These are phyloP conservation scores for Xylariaceae sp. DNA, from an alignment of 2,329 filamentous ascomycete genomes.

Conservation along the genomic window DNA sequence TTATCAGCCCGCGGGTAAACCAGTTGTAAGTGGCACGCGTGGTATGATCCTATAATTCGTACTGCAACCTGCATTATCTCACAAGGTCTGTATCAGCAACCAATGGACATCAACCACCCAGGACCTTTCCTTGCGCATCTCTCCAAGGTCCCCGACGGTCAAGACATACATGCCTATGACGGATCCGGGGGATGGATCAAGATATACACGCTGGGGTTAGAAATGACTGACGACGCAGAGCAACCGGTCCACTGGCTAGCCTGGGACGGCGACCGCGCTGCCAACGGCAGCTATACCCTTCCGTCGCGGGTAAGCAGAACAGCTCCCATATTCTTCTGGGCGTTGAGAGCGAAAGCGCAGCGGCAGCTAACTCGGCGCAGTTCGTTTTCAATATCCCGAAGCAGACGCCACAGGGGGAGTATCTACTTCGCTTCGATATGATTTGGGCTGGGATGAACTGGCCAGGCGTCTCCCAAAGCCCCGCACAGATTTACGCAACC, in stretches of 20 bases:
- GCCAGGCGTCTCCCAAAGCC: neutral
- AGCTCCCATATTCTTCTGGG: neutral
- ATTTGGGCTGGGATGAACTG: neutral
- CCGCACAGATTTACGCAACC: slow-evolving; percentile 13
- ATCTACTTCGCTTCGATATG: slow-evolving; percentile 24
- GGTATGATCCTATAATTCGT: neutral
- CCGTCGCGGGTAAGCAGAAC: neutral
- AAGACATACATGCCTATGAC: slow-evolving; percentile 25
- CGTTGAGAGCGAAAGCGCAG: neutral
- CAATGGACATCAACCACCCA: slow-evolving; percentile 25
- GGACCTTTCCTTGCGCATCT: slow-evolving; percentile 28
- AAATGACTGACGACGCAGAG: neutral
- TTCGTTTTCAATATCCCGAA: slow-evolving; percentile 28
- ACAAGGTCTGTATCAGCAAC: too few relatives aligned
- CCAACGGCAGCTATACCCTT: neutral
- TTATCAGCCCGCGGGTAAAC: neutral
- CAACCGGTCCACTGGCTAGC: neutral
- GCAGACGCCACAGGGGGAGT: slow-evolving; percentile 27
- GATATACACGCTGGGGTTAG: slow-evolving; percentile 26
- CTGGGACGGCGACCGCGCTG: neutral
- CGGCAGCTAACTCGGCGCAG: slow-evolving; percentile 5
- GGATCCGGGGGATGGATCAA: slow-evolving; percentile 31
- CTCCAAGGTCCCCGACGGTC: slow-evolving; percentile 23
- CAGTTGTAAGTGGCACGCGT: neutral
- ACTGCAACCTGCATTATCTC: too few relatives aligned